These are phyloP conservation scores for Gelatoporia subvermispora DNA, from an alignment of 768 basidiomycete genomes.

Conservation along the genomic window DNA sequence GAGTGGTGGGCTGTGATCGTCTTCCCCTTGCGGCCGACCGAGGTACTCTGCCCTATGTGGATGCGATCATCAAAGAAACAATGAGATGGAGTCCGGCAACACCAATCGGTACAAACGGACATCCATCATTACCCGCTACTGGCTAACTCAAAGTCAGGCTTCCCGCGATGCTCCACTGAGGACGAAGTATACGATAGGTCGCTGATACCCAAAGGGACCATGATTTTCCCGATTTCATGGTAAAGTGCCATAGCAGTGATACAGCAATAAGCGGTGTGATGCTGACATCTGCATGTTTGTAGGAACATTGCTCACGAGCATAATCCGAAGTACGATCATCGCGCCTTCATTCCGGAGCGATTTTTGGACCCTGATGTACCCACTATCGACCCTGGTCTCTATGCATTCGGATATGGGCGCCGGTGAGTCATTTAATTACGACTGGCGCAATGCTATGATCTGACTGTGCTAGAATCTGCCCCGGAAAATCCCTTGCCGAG, in stretches of 20 bases:
- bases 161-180: slow-evolving; percentile 12
- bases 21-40: slow-evolving; percentile 18
- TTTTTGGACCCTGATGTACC: slow-evolving; percentile 6
- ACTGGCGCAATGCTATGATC: background rate
- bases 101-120: slow-evolving; percentile 22
- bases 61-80: slow-evolving; percentile 18
- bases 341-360: slow-evolving; percentile 15
- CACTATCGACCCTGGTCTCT: slow-evolving; percentile 2
- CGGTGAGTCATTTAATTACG: background rate
- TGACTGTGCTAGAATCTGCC: slow-evolving; percentile 4
- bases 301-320: slow-evolving; percentile 10
- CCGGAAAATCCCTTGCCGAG: slow-evolving; percentile 12
- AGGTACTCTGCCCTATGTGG: slow-evolving; percentile 15
- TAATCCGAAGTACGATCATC: slow-evolving; percentile 7
- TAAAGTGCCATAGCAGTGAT: slow-evolving; percentile 10
- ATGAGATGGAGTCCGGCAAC: slow-evolving; percentile 29
- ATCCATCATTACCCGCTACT: no score
- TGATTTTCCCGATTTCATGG: slow-evolving; percentile 21
- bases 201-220: slow-evolving; percentile 20
- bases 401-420: slow-evolving; percentile 12
- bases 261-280: slow-evolving; percentile 9
- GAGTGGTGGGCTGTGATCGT: slow-evolving; percentile 14
- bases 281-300: no score
- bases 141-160: slow-evolving; percentile 5
- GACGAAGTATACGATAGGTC: slow-evolving; percentile 19